Base-by-base conservation (phyloP, 1,284 basidiomycete genomes). In the Chiua sp. region DNA sequence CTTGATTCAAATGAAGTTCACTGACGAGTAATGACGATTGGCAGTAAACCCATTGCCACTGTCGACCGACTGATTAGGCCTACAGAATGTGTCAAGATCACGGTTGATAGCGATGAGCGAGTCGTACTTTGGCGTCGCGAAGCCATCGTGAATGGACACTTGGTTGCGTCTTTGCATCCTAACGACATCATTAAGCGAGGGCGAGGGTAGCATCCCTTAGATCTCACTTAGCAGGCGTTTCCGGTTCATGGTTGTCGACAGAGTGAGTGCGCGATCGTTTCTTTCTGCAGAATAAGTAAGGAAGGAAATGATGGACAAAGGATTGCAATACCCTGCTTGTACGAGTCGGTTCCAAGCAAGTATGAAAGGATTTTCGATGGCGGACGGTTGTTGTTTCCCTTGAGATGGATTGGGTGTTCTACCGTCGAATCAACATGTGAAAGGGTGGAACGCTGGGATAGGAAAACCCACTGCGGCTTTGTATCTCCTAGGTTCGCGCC, bases 211-310 rank as follows among this genome's bases (percentile, higher is more conserved):
- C 16, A 13, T 54, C 20, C 42, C n/a, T n/a, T n/a, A n/a, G 30
- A 47, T 33, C 65, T 68, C 44, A 73, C 72, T 71, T 74, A 37
- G 47, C 23, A 0, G 67, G 67, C 1, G 62, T 59, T 33, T 26
- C 50, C 18, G 47, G 11, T 46, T 47, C 53, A 51, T 55, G 28
- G 28, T 46, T 26, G 30, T 59, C 61, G 35, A 54, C 15, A 30
- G 69, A 73, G 42, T 56, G 23, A 47, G 67, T 68, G 3, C 59
- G 65, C 20, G 55, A 47, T 53, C 72, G 64, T 60, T 74, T 74
- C 15, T 59, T 61, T 33, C 66, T 73, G 53, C 35, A 12, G 8
- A 3, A 47, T 2, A 8, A 13, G 26, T 71, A 53, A 63, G 30
- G 23, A 46, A 47, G 39, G n/a, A 26, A 11, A 28, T 33, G 39